phyloP scores from a whole-genome alignment of 2,329 filamentous ascomycete species.

The Penicillium fuscoglaucum region DNA sequence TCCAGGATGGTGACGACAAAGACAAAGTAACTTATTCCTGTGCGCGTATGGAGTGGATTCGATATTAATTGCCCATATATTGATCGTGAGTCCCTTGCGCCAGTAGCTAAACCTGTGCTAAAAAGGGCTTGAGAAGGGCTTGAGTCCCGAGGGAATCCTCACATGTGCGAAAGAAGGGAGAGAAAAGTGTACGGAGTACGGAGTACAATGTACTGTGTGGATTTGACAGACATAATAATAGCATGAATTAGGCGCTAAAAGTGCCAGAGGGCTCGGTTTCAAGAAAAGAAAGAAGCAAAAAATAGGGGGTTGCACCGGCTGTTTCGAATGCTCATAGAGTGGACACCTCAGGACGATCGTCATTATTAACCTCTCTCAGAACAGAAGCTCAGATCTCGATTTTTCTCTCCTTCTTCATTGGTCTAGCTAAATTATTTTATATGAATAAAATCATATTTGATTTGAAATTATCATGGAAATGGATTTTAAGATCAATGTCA shows the following conservation, averaged over 20 bases:
- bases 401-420: slow-evolving; percentile 2
- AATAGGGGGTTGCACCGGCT: slow-evolving; percentile 18
- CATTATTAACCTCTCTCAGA: slow-evolving; percentile 17
- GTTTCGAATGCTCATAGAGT: slow-evolving; percentile 27
- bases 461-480: neutral
- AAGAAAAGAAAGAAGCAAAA: slow-evolving; percentile 10
- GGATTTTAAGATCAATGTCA: neutral
- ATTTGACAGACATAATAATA: neutral
- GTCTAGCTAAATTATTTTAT: neutral
- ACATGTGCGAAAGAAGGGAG: slow-evolving; percentile 12
- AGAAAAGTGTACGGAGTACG: neutral
- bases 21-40: neutral
- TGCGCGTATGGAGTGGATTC: slow-evolving; percentile 2
- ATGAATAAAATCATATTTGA: neutral
- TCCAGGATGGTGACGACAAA: neutral
- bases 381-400: slow-evolving; percentile 1
- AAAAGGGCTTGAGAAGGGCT: slow-evolving; percentile 22
- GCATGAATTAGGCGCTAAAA: neutral
- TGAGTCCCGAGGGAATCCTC: slow-evolving; percentile 25
- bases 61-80: slow-evolving; percentile 6
- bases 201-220: neutral
- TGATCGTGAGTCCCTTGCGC: slow-evolving; percentile 9
- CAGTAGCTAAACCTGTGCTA: slow-evolving; percentile 15
- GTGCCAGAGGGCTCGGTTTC: slow-evolving; percentile 8
- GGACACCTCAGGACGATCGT: slow-evolving; percentile 26